These are phyloP conservation scores for Rhododendron molle DNA, from an alignment of 148 eudicot species.

Conservation along the genomic window DNA sequence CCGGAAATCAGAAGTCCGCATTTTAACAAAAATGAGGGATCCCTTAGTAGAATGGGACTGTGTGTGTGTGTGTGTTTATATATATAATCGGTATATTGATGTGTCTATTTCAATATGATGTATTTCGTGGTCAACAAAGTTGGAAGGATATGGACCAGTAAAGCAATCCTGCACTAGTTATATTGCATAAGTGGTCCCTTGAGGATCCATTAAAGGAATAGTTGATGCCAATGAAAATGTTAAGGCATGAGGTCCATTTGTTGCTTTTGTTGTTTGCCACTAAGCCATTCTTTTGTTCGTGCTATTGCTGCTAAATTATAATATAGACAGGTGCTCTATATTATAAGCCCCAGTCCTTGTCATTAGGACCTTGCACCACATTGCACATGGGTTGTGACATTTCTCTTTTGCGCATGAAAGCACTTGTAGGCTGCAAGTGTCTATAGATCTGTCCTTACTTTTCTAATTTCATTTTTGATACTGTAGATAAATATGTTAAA, in stretches of 20 bases:
- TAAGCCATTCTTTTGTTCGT: background rate
- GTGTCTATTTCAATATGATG: background rate
- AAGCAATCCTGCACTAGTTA: background rate
- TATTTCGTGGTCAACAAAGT: background rate
- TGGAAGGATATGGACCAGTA: background rate
- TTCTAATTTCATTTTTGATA: background rate
- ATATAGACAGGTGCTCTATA: background rate
- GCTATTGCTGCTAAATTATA: background rate
- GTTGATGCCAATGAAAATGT: background rate
- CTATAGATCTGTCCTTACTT: background rate
- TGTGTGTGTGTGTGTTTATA: no score
- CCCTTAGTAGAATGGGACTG: no score
- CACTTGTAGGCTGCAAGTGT: background rate
- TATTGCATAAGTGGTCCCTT: slow-evolving; percentile 13
- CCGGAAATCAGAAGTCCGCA: no score
- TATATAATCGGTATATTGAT: no score
- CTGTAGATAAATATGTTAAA: background rate
- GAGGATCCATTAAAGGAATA: slow-evolving; percentile 11
- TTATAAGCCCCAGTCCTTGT: slow-evolving; percentile 9
- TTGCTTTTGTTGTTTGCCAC: slow-evolving; percentile 17
- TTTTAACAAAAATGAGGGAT: no score
- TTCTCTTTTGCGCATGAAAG: background rate
- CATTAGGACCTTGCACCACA: slow-evolving; percentile 10
- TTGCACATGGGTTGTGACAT: background rate
- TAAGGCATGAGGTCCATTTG: background rate